phyloP scores from a whole-genome alignment of 2,329 filamentous ascomycete genomes.

The Septoria linicola region DNA sequence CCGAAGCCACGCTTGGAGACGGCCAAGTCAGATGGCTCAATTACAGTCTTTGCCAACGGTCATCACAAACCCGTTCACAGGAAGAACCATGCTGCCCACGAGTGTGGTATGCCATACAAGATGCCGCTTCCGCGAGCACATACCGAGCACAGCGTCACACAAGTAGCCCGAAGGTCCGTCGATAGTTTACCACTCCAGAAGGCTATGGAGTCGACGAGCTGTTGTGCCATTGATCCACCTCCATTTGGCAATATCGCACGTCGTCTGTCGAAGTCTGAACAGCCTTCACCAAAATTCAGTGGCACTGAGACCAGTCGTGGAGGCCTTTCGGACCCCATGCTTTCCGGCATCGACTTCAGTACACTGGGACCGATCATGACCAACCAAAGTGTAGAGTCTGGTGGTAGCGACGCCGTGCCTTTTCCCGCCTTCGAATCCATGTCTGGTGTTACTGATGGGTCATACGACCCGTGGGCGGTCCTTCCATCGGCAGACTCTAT shows the following conservation, averaged over 20 bases:
- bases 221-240: conserved; percentile 11
- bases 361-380: conserved; percentile 27
- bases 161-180: conserved; percentile 50
- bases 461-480: conserved; percentile 35
- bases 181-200: conserved; percentile 49
- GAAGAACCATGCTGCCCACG: conserved; percentile 63
- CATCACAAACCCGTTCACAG: conserved; percentile 65
- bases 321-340: conserved; percentile 22
- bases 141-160: conserved; percentile 47
- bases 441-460: conserved; percentile 30
- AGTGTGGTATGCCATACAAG: conserved; percentile 62
- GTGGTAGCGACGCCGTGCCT: conserved; percentile 25
- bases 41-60: conserved; percentile 63
- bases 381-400: conserved; percentile 30
- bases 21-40: conserved; percentile 58
- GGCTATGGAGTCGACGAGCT: conserved; percentile 15
- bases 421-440: conserved; percentile 29
- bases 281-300: conserved; percentile 33
- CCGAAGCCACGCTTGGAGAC: conserved; percentile 57
- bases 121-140: conserved; percentile 59
- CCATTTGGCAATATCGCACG: conserved; percentile 17
- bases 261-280: conserved; percentile 35
- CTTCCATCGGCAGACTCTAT: conserved; percentile 34
- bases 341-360: conserved; percentile 32
- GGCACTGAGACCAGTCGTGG: conserved; percentile 18